These are phyloP conservation scores for Desmodesmus armatus DNA, from an alignment of 139 green algal genomes.

Conservation along the genomic window DNA sequence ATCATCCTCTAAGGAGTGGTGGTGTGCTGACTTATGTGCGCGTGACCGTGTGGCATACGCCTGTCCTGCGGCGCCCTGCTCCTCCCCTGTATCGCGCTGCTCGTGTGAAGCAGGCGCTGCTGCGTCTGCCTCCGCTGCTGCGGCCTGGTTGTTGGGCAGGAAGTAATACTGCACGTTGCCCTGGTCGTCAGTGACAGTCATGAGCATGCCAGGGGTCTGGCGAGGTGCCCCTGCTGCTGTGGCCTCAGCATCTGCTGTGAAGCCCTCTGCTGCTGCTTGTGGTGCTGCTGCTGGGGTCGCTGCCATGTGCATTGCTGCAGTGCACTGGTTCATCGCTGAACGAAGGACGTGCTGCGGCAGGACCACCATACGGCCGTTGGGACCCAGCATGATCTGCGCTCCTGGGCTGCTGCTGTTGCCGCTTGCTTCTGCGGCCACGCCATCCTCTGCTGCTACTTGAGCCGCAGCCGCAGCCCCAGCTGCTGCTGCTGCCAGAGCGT, in stretches of 20 bases:
- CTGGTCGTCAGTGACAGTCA: constrained; percentile 12
- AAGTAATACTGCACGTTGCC: constrained; percentile 18
- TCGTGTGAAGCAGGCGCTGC: too few species aligned
- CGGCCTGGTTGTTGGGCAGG: background rate
- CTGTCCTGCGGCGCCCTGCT: too few species aligned
- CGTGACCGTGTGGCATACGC: too few species aligned
- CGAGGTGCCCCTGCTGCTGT: background rate
- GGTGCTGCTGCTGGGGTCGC: background rate
- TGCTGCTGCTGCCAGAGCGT: background rate
- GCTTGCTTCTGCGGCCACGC: too few species aligned
- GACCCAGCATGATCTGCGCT: background rate
- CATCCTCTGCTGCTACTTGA: background rate
- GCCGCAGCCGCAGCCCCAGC: background rate
- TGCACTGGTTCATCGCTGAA: background rate
- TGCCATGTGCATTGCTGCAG: background rate
- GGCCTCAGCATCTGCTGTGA: background rate
- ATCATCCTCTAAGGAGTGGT: too few species aligned
- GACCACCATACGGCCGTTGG: background rate
- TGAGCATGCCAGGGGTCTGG: background rate
- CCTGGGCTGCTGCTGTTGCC: too few species aligned
- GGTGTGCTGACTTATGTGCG: too few species aligned
- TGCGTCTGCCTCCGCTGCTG: background rate
- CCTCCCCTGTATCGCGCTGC: too few species aligned
- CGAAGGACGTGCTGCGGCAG: background rate
- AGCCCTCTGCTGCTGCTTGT: background rate